A percentile compares a stretch with the other conserved stretches of the same genome.
phyloP scores from a whole-genome alignment of 495 filamentous ascomycete species.

The Chaetomium tenue region DNA sequence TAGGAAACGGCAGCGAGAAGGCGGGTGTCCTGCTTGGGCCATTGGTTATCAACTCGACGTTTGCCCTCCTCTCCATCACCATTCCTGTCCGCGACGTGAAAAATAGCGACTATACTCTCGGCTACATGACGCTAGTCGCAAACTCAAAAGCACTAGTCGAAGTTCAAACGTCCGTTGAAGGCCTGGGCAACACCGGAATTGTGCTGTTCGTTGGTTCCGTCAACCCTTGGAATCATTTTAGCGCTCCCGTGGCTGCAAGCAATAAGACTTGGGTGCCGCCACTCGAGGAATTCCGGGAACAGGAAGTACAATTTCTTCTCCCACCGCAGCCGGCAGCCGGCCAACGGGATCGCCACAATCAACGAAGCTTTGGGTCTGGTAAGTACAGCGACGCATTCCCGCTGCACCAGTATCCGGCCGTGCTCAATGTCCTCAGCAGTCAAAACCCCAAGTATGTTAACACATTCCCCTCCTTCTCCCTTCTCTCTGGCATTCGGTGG shows the following conservation, averaged over 20 bases:
- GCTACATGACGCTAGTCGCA: conserved; percentile 72
- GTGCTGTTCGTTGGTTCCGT: conserved; percentile 66
- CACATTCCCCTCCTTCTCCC: no score
- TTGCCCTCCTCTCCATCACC: conserved; percentile 77
- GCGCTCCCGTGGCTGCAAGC: conserved; percentile 35
- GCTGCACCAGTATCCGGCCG: conserved; percentile 56
- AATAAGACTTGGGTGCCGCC: conserved; percentile 38
- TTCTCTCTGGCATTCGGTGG: no score
- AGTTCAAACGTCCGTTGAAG: conserved; percentile 61
- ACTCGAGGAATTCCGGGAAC: conserved; percentile 36
- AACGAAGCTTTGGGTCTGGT: conserved; percentile 42
- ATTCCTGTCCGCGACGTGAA: conserved; percentile 67
- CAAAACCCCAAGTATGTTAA: conserved; percentile 32
- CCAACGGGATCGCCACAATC: conserved; percentile 48
- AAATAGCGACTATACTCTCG: conserved; percentile 58
- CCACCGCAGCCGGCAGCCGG: conserved; percentile 40
- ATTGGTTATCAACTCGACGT: conserved; percentile 61
- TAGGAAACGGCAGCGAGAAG: conserved; percentile 49
- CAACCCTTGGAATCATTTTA: conserved; percentile 64
- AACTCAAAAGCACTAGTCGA: conserved; percentile 58
- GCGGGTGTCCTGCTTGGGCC: conserved; percentile 67
- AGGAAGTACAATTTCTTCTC: conserved; percentile 48
- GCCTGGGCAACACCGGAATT: conserved; percentile 63
- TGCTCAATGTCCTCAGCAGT: conserved; percentile 51
- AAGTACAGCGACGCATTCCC: conserved; percentile 53